These are phyloP conservation scores for Termitomyces sp. DNA, from an alignment of 768 basidiomycete species.

Conservation along the genomic window DNA sequence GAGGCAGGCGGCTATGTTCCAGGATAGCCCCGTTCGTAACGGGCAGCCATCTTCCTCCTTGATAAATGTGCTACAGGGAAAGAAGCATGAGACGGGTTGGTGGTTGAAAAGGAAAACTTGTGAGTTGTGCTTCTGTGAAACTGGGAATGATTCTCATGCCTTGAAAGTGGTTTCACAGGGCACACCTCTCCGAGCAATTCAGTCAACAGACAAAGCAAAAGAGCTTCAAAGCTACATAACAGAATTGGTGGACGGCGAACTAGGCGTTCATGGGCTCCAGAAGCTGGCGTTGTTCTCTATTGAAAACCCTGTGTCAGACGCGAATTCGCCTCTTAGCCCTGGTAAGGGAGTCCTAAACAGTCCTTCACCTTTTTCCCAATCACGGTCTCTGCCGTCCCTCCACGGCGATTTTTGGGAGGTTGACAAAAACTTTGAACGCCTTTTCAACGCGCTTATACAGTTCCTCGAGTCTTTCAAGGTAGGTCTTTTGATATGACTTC, in stretches of 20 bases:
- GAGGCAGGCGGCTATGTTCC: conserved; percentile 73
- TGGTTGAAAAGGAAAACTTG: conserved; percentile 74
- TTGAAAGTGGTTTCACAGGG: conserved; percentile 44
- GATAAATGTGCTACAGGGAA: conserved; percentile 62
- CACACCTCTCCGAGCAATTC: conserved; percentile 34
- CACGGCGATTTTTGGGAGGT: conserved; percentile 66
- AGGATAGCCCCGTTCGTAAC: conserved; percentile 70
- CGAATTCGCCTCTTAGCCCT: conserved; percentile 53
- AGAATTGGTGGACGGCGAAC: conserved; percentile 47
- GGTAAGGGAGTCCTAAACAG: conserved; percentile 45
- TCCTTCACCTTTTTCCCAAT: conserved; percentile 48
- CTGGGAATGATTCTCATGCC: conserved; percentile 9
- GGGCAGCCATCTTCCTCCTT: conserved; percentile 50
- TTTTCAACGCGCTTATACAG: conserved; percentile 61
- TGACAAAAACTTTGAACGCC: conserved; percentile 61
- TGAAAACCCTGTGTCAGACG: conserved; percentile 48
- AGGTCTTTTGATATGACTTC: conserved; percentile 14
- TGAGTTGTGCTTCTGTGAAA: conserved; percentile 30
- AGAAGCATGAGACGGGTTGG: conserved; percentile 73
- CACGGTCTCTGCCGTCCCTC: conserved; percentile 37
- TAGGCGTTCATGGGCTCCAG: conserved; percentile 52
- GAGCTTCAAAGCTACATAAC: conserved; percentile 51
- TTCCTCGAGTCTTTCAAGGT: conserved; percentile 66
- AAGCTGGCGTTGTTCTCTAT: conserved; percentile 61
- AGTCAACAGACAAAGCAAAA: conserved; percentile 33